Evolutionary conservation across 2,329 filamentous ascomycete species (phyloP).

Genomic region (Claviceps monticola): DNA sequence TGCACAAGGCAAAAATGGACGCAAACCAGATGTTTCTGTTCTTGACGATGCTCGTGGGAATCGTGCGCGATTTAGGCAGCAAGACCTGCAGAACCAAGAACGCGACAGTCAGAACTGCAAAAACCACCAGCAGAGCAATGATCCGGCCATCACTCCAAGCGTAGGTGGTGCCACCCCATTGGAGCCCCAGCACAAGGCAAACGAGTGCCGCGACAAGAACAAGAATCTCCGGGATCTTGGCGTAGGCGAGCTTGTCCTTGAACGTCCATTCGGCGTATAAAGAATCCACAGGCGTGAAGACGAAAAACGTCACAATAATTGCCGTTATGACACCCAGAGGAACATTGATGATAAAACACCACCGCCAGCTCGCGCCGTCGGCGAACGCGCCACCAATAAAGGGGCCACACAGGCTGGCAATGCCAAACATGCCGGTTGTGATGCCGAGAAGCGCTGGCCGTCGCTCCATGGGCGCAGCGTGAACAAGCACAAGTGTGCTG

Average conservation of each 20-base stretch:
- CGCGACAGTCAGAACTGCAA: conserved; percentile 17
- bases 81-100: conserved; percentile 25
- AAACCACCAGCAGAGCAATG: conserved; percentile 18
- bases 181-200: conserved; percentile 34
- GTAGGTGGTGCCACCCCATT: conserved; percentile 30
- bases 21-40: conserved; percentile 25
- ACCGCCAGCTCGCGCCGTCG: conserved; percentile 14
- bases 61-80: conserved; percentile 19
- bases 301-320: conserved; percentile 16
- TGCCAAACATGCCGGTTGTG: background rate
- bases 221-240: conserved; percentile 17
- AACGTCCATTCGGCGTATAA: background rate
- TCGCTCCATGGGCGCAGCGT: conserved; percentile 13
- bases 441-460: background rate
- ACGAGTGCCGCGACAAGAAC: conserved; percentile 24
- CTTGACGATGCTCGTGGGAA: conserved; percentile 21
- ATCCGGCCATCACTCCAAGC: conserved; percentile 13
- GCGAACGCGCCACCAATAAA: conserved; percentile 7
- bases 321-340: conserved; percentile 11
- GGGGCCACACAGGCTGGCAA: background rate
- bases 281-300: conserved; percentile 15
- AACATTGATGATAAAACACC: conserved; percentile 19
- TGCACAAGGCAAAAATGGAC: conserved; percentile 23
- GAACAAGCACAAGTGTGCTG: conserved; percentile 30
- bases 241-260: conserved; percentile 3